Conservation (phyloP, 371 early-diverging fungal genomes). For the Rhizomucor pusillus region DNA sequence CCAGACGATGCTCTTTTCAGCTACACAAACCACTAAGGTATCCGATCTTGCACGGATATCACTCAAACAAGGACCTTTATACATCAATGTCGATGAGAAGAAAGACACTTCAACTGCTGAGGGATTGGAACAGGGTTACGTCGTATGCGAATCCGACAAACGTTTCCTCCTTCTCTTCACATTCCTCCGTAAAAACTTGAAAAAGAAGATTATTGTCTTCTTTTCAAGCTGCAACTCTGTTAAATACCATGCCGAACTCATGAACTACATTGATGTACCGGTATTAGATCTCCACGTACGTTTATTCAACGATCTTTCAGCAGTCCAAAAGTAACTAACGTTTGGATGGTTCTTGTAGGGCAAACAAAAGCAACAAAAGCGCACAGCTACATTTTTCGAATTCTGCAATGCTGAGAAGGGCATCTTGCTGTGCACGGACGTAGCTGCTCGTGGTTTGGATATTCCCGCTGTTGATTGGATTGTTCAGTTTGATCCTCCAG, state of each 20-base stretch:
- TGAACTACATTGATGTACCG: conserved; percentile 47
- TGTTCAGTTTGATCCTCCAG: conserved; percentile 97
- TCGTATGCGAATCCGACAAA: conserved; percentile 46
- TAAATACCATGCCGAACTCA: conserved; percentile 84
- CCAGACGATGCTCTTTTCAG: conserved; percentile 91
- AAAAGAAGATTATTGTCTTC: conserved; percentile 82
- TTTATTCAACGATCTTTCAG: not conserved
- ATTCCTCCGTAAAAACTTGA: conserved; percentile 28
- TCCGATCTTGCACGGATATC: conserved; percentile 78
- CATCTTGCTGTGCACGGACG: conserved; percentile 95
- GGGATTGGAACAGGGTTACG: conserved; percentile 38
- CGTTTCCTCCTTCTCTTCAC: conserved; percentile 29
- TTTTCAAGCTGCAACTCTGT: conserved; percentile 90
- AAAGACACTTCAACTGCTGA: conserved; percentile 23
- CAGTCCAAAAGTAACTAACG: not conserved
- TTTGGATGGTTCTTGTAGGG: conserved; percentile 84
- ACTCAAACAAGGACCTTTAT: conserved; percentile 69
- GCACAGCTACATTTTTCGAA: conserved; percentile 73
- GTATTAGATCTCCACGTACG: conserved; percentile 47
- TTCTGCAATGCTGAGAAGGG: conserved; percentile 67
- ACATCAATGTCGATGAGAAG: conserved; percentile 45
- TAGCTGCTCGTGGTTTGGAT: conserved; percentile 98
- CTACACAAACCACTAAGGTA: conserved; percentile 85
- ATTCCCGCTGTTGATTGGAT: conserved; percentile 90
- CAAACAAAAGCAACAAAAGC: conserved; percentile 75